phyloP scores from a whole-genome alignment of 78 protist genomes.

The Cavenderia fasciculata region DNA sequence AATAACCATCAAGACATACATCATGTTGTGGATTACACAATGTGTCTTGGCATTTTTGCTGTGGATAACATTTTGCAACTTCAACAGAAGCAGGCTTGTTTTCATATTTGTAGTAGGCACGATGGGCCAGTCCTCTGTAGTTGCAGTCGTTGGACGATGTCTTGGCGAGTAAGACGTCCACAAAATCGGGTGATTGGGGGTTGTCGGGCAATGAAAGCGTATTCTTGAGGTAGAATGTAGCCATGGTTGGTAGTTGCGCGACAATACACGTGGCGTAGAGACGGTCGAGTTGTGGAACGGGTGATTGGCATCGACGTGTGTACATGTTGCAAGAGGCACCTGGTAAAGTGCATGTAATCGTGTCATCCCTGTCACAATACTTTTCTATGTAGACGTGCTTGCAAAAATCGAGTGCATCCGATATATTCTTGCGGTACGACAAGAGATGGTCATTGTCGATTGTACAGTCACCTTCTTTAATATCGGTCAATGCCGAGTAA shows the following conservation, averaged over 20 bases:
- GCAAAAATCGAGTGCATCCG: neutral
- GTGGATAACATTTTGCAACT: neutral
- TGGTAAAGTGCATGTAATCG: too few species aligned
- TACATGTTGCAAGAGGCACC: neutral
- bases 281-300: neutral
- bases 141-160: conserved; percentile 8
- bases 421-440: neutral
- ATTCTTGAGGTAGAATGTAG: conserved; percentile 6
- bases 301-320: neutral
- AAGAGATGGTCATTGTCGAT: neutral
- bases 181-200: neutral
- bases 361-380: neutral
- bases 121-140: neutral
- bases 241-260: too few species aligned
- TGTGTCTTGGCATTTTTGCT: conserved; percentile 11
- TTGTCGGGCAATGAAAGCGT: neutral
- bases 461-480: neutral
- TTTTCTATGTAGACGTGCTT: neutral
- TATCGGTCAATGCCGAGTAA: neutral
- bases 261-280: neutral
- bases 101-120: neutral
- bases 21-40: conserved; percentile 43
- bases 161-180: neutral
- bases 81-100: too few species aligned
- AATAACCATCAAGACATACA: conserved; percentile 54